Percentiles rank a stretch among this genome's conserved stretches.
These are phyloP conservation scores for Gelatoporia subvermispora DNA, from an alignment of 768 basidiomycete genomes.

Conservation along the genomic window DNA sequence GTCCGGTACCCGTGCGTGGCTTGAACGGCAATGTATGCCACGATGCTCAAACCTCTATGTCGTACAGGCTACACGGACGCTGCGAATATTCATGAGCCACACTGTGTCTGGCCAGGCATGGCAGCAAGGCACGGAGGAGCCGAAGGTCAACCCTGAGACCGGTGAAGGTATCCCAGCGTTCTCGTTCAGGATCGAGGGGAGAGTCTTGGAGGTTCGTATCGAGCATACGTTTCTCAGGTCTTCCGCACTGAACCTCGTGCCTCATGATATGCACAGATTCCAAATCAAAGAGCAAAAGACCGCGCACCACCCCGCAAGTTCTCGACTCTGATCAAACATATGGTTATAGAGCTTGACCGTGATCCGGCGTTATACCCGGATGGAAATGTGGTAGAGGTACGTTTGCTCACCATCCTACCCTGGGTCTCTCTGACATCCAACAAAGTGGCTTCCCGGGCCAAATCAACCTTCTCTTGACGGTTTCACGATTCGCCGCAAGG, in stretches of 20 bases:
- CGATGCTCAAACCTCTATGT: neutral
- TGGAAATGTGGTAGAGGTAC: constrained; percentile 85
- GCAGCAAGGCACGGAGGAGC: constrained; percentile 50
- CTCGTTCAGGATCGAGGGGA: constrained; percentile 83
- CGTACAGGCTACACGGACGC: constrained; percentile 68
- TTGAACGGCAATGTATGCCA: neutral
- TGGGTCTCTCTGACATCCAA: neutral
- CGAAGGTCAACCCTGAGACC: constrained; percentile 62
- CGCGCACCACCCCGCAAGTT: constrained; percentile 68
- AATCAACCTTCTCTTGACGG: constrained; percentile 71
- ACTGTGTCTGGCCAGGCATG: constrained; percentile 81
- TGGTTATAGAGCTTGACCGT: constrained; percentile 84
- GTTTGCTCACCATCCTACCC: constrained; percentile 11
- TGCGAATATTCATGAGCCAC: constrained; percentile 86
- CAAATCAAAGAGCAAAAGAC: constrained; percentile 61
- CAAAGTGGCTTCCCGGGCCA: constrained; percentile 59
- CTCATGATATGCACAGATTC: constrained; percentile 32
- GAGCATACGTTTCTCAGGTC: neutral
- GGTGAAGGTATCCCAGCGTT: constrained; percentile 89
- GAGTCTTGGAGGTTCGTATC: constrained; percentile 67
- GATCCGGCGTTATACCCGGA: constrained; percentile 79
- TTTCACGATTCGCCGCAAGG: constrained; percentile 78
- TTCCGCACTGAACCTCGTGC: neutral
- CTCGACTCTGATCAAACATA: constrained; percentile 76
- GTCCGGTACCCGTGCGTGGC: constrained; percentile 59